phyloP scores from a whole-genome alignment of 2,329 filamentous ascomycete genomes.

The Escovopsis sp. region DNA sequence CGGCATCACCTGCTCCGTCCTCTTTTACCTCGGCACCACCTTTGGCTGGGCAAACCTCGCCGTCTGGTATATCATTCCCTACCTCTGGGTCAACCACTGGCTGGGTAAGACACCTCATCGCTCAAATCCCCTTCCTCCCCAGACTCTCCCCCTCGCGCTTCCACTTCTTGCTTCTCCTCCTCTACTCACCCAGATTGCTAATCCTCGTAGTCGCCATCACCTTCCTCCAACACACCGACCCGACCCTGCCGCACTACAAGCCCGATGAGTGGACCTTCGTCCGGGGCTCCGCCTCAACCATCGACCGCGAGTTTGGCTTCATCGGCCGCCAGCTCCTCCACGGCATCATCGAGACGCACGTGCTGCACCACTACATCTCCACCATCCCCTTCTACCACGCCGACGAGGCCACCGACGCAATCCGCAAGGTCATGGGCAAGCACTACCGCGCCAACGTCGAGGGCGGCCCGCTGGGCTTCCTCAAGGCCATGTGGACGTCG shows the following conservation, averaged over 20 bases:
- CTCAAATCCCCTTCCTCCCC: not conserved
- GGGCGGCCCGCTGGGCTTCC: slow-evolving; percentile 68
- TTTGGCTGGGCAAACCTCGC: slow-evolving; percentile 77
- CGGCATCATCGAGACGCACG: slow-evolving; percentile 95
- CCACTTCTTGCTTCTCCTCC: not conserved
- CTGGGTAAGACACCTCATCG: slow-evolving; percentile 54
- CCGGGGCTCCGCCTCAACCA: slow-evolving; percentile 85
- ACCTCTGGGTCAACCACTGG: slow-evolving; percentile 99
- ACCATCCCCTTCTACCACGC: slow-evolving; percentile 95
- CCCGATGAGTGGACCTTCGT: slow-evolving; percentile 80
- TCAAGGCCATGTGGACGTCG: slow-evolving; percentile 66
- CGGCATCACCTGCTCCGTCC: slow-evolving; percentile 40
- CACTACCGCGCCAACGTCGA: slow-evolving; percentile 80
- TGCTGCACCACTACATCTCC: slow-evolving; percentile 94
- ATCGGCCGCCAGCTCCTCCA: slow-evolving; percentile 81
- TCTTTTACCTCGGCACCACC: slow-evolving; percentile 55
- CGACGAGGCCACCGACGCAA: slow-evolving; percentile 85
- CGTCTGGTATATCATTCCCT: slow-evolving; percentile 91
- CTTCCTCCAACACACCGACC: slow-evolving; percentile 94
- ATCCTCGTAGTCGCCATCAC: slow-evolving; percentile 67
- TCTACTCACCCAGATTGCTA: not conserved
- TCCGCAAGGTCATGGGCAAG: slow-evolving; percentile 85
- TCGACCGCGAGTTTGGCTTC: slow-evolving; percentile 95
- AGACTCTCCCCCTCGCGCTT: not conserved
- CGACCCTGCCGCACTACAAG: slow-evolving; percentile 82